Percentiles rank a stretch among this genome's conserved stretches.
Conservation (phyloP, 2,329 filamentous ascomycete genomes). For the Hypoxylon sp. region DNA sequence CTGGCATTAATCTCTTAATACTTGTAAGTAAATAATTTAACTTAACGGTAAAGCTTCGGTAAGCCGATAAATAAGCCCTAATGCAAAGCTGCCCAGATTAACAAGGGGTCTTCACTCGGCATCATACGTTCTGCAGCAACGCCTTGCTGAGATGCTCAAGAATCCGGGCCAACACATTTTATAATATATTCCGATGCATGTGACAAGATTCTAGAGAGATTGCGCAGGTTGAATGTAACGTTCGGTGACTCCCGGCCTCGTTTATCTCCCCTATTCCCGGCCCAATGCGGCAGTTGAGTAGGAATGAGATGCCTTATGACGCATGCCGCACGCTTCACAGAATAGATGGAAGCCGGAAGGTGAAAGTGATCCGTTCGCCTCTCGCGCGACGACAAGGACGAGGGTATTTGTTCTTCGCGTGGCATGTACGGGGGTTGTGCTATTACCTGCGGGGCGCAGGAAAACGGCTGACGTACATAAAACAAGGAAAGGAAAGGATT, state of each 20-base stretch:
- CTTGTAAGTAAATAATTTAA: not conserved
- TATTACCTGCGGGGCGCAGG: conserved; percentile 18
- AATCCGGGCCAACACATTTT: conserved; percentile 4
- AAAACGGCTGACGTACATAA: conserved; percentile 20
- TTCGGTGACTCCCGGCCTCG: not conserved
- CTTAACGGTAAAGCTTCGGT: not conserved
- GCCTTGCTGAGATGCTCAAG: not conserved
- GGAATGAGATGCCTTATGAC: not conserved
- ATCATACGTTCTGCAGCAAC: conserved; percentile 9
- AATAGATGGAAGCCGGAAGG: conserved; percentile 6
- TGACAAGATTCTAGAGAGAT: conserved; percentile 24
- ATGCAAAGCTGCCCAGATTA: not conserved
- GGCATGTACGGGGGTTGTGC: not conserved
- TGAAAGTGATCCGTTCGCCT: conserved; percentile 14
- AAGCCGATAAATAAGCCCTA: not conserved
- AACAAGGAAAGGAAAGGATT: conserved; percentile 16
- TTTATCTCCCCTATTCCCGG: not conserved
- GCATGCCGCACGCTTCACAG: not conserved
- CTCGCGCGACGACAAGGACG: conserved; percentile 2
- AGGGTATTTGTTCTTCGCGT: conserved; percentile 12
- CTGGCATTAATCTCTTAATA: not conserved
- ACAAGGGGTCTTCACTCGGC: conserved; percentile 6
- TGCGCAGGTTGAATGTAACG: conserved; percentile 4
- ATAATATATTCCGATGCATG: conserved; percentile 5
- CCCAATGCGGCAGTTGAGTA: conserved; percentile 7